phyloP scores from a whole-genome alignment of 176 grass and related monocot species.

The Ensete glaucum region DNA sequence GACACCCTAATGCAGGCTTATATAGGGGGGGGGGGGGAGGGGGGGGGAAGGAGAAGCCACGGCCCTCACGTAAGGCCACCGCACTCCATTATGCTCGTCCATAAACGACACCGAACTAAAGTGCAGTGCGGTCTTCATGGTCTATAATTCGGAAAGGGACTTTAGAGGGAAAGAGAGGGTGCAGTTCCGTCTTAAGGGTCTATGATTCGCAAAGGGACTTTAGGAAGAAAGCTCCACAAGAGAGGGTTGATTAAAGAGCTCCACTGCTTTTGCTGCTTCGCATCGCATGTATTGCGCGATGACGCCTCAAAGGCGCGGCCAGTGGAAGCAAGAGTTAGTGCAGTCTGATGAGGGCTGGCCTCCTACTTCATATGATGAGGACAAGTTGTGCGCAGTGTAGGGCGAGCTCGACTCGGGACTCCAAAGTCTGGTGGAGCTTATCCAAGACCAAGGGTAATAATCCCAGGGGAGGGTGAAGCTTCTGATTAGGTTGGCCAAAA shows the following conservation, averaged over 20 bases:
- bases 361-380: not conserved
- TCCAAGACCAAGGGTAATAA: no score
- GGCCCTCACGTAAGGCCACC: not conserved
- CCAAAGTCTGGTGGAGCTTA: not conserved
- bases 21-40: not conserved
- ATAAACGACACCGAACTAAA: not conserved
- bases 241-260: not conserved
- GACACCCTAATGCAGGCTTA: not conserved
- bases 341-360: slow-evolving; percentile 6
- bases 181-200: not conserved
- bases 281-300: not conserved
- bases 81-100: not conserved
- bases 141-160: no score
- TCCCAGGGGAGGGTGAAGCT: no score
- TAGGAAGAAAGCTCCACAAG: not conserved
- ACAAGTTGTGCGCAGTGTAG: not conserved
- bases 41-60: not conserved
- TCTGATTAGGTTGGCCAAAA: no score
- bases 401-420: no score
- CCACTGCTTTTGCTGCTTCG: not conserved
- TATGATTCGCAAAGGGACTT: slow-evolving; percentile 6
- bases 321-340: slow-evolving; percentile 17
- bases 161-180: no score
- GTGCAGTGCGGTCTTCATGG: not conserved
- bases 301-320: not conserved